These are phyloP conservation scores for Podosphaera fusca DNA, from an alignment of 2,329 filamentous ascomycete genomes.

Conservation along the genomic window DNA sequence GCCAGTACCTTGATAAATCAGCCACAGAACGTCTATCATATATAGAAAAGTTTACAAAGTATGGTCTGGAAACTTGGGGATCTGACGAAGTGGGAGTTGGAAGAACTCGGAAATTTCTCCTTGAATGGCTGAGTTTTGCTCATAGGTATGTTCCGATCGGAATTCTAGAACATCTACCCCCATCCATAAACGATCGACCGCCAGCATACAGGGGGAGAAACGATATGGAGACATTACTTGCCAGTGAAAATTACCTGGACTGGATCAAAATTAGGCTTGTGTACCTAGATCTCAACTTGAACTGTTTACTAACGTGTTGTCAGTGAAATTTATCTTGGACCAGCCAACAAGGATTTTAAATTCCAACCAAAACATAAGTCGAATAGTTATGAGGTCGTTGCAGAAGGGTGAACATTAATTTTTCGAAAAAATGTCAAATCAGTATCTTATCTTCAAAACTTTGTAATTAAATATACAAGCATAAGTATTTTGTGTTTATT, in stretches of 20 bases:
- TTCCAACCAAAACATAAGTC: slow-evolving; percentile 98
- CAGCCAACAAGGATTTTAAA: slow-evolving; percentile 69
- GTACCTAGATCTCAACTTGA: not conserved
- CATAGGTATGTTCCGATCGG: slow-evolving; percentile 82
- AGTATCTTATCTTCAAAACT: too few species aligned
- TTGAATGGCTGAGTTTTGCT: slow-evolving; percentile 90
- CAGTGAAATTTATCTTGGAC: slow-evolving; percentile 94
- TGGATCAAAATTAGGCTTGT: slow-evolving; percentile 96
- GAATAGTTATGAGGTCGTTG: slow-evolving; percentile 67
- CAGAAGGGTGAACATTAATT: slow-evolving; percentile 29
- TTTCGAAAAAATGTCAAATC: too few species aligned
- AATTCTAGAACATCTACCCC: slow-evolving; percentile 68
- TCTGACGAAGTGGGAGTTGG: slow-evolving; percentile 86
- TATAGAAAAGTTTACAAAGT: slow-evolving; percentile 72
- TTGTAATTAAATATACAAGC: too few species aligned
- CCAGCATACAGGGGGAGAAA: slow-evolving; percentile 65
- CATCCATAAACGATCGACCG: slow-evolving; percentile 70
- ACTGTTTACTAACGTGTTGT: slow-evolving; percentile 3
- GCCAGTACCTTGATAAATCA: slow-evolving; percentile 90
- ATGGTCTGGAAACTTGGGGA: slow-evolving; percentile 86
- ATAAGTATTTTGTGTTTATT: too few species aligned
- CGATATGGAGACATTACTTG: slow-evolving; percentile 82
- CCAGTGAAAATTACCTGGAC: slow-evolving; percentile 78
- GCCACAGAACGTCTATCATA: slow-evolving; percentile 66
- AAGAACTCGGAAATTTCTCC: slow-evolving; percentile 70